Evolutionary conservation across 2,329 filamentous ascomycete genomes (phyloP).

Genomic region (Ophiostoma populinum): DNA sequence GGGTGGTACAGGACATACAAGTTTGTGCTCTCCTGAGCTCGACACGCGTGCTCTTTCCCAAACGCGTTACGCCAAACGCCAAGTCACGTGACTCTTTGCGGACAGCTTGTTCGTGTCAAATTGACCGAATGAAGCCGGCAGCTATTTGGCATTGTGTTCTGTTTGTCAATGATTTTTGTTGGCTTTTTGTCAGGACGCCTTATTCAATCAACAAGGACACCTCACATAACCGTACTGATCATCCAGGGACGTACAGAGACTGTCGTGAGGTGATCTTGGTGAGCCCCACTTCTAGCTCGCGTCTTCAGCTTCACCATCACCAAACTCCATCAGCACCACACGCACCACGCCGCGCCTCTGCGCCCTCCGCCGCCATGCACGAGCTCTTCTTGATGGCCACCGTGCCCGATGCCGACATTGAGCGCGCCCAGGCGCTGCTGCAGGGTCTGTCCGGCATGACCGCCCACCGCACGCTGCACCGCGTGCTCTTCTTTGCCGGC

Average conservation of each 20-base stretch:
- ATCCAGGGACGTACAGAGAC: background rate
- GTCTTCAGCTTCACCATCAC: slow-evolving; percentile 2
- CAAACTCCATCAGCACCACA: background rate
- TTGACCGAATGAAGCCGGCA: too few species aligned
- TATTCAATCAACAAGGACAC: too few species aligned
- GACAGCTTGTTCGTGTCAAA: too few species aligned
- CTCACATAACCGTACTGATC: slow-evolving; percentile 3
- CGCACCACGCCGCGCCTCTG: background rate
- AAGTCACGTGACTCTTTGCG: slow-evolving; percentile 5
- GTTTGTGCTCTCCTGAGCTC: background rate
- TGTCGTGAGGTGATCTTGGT: background rate
- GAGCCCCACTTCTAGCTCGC: slow-evolving; percentile 3
- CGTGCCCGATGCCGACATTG: slow-evolving; percentile 34
- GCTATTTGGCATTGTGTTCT: too few species aligned
- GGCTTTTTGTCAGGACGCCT: too few species aligned
- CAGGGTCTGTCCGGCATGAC: slow-evolving; percentile 40
- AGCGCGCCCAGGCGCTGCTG: slow-evolving; percentile 32
- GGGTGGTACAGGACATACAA: background rate
- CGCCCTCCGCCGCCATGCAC: slow-evolving; percentile 25
- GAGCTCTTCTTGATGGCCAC: slow-evolving; percentile 41
- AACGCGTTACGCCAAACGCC: slow-evolving; percentile 3
- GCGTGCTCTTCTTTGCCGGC: slow-evolving; percentile 37
- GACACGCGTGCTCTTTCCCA: background rate
- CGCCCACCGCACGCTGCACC: slow-evolving; percentile 29
- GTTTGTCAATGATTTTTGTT: too few species aligned